phyloP scores from a whole-genome alignment of 2,329 filamentous ascomycete species.

The Setomelanomma holmii region DNA sequence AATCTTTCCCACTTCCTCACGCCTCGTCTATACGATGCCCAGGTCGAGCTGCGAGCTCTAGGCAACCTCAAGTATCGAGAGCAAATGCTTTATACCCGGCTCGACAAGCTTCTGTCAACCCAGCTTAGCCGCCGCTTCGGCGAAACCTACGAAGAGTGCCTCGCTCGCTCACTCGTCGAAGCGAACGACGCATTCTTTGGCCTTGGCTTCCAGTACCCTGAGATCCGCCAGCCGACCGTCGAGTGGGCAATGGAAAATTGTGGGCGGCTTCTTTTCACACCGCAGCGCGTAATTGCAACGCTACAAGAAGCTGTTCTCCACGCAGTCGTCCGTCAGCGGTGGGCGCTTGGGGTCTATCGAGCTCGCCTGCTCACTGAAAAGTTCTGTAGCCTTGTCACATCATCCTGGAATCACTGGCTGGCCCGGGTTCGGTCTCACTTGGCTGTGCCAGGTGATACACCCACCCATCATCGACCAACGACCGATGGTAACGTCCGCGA shows the following conservation, averaged over 20 bases:
- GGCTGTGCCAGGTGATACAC: not conserved
- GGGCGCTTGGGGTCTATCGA: slow-evolving; percentile 2
- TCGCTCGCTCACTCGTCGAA: slow-evolving; percentile 25
- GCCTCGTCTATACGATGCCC: slow-evolving; percentile 8
- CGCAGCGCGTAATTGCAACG: slow-evolving; percentile 12
- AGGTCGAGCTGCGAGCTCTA: slow-evolving; percentile 6
- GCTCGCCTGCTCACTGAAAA: not conserved
- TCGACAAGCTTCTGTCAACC: slow-evolving; percentile 12
- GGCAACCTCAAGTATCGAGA: slow-evolving; percentile 4
- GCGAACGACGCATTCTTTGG: slow-evolving; percentile 17
- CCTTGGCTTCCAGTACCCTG: slow-evolving; percentile 16
- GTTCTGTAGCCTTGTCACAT: not conserved
- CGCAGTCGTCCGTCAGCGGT: slow-evolving; percentile 6
- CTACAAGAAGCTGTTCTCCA: not conserved
- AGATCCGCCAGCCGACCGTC: slow-evolving; percentile 24
- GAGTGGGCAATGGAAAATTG: slow-evolving; percentile 33
- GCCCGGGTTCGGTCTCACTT: not conserved
- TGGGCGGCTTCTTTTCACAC: slow-evolving; percentile 24
- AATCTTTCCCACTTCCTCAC: slow-evolving; percentile 4
- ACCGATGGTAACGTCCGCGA: not conserved
- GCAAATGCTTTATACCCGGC: slow-evolving; percentile 6
- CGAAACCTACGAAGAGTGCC: slow-evolving; percentile 35
- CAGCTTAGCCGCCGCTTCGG: slow-evolving; percentile 15
- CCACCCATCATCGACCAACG: not conserved
- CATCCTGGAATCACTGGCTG: not conserved